Evolutionary conservation across 441 rosid genomes (phyloP).

Genomic region (Hura crepitans): DNA sequence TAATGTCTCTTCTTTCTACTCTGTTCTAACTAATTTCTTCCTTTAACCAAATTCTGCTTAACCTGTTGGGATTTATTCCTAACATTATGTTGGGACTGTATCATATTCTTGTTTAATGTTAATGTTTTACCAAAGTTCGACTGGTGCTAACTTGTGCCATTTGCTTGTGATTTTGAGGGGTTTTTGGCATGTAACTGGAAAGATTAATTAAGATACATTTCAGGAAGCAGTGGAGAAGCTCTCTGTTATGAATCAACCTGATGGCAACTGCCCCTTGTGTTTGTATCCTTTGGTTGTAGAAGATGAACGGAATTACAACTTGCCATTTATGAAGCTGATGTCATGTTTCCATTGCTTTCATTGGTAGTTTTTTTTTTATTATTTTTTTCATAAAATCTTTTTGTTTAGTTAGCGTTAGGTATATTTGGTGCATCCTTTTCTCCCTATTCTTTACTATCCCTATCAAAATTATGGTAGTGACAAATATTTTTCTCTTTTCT

Average conservation of each 20-base stretch:
- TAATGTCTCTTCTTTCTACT: no score
- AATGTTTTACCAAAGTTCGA: background rate
- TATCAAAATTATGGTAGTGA: background rate
- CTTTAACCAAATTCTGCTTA: no score
- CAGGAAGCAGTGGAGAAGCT: conserved; percentile 88
- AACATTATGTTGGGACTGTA: no score
- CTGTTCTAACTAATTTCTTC: no score
- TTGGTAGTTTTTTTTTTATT: conserved; percentile 42
- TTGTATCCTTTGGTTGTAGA: conserved; percentile 58
- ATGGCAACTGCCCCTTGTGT: conserved; percentile 85
- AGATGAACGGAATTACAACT: conserved; percentile 34
- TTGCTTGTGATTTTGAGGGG: background rate
- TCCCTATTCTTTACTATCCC: background rate
- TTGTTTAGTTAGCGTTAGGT: background rate
- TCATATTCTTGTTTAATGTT: no score
- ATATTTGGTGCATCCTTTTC: background rate
- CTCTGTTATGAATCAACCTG: conserved; percentile 76
- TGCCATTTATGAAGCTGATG: conserved; percentile 95
- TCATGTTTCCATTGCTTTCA: conserved; percentile 95
- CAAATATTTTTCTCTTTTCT: no score
- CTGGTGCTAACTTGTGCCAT: background rate
- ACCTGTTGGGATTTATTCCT: no score
- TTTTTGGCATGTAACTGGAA: conserved; percentile 1
- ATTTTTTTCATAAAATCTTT: no score
- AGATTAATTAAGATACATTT: conserved; percentile 25